These are phyloP conservation scores for Daldinia sp. DNA, from an alignment of 2,329 filamentous ascomycete species.

Conservation along the genomic window DNA sequence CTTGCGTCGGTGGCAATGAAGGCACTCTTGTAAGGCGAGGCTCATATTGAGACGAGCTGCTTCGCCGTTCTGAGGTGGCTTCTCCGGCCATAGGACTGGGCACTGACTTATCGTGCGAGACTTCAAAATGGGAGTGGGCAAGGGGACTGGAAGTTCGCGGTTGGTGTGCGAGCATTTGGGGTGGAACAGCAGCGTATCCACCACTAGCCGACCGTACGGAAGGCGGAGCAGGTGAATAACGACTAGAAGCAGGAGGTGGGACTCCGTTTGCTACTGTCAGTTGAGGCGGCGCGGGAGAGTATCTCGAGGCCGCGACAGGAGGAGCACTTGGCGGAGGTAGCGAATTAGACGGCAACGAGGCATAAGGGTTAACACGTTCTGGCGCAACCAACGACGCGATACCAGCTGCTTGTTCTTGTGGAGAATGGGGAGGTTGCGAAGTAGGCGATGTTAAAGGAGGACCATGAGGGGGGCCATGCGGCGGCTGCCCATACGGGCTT, in stretches of 20 bases:
- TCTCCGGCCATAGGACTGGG: slow-evolving; percentile 55
- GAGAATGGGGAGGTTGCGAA: slow-evolving; percentile 31
- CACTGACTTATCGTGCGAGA: slow-evolving; percentile 57
- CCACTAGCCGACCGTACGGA: slow-evolving; percentile 55
- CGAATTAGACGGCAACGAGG: slow-evolving; percentile 56
- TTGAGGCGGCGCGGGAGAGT: slow-evolving; percentile 70
- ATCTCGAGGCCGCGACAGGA: slow-evolving; percentile 58
- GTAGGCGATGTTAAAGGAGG: slow-evolving; percentile 40
- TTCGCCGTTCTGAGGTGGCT: slow-evolving; percentile 59
- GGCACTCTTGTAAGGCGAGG: slow-evolving; percentile 65
- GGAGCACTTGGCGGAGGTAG: slow-evolving; percentile 51
- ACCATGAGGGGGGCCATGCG: slow-evolving; percentile 46
- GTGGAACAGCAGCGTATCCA: slow-evolving; percentile 58
- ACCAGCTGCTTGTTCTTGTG: slow-evolving; percentile 46
- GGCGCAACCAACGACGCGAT: slow-evolving; percentile 64
- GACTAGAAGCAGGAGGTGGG: slow-evolving; percentile 57
- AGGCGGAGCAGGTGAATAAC: slow-evolving; percentile 67
- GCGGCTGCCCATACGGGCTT: slow-evolving; percentile 53
- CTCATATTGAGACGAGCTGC: slow-evolving; percentile 67
- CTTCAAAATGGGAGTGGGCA: slow-evolving; percentile 74
- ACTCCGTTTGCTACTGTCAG: slow-evolving; percentile 56
- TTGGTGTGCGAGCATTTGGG: slow-evolving; percentile 67
- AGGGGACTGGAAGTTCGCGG: slow-evolving; percentile 75
- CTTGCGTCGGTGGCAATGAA: slow-evolving; percentile 70
- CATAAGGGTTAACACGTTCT: slow-evolving; percentile 66